Conservation (phyloP, 139 green algal genomes). For the Asterochloris sp. region DNA sequence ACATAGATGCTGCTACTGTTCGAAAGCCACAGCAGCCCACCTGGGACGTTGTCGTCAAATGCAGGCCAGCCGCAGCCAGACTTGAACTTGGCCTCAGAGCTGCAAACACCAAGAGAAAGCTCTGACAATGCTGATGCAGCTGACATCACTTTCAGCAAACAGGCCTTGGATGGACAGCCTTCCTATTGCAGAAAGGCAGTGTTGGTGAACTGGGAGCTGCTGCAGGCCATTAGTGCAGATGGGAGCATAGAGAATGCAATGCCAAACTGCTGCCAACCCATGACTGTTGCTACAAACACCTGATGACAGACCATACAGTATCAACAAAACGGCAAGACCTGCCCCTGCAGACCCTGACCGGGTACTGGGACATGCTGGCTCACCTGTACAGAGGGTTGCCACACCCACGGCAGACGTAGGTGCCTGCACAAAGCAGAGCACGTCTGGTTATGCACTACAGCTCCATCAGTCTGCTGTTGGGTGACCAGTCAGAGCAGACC, state of each 20-base stretch:
- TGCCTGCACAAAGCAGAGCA: conserved; percentile 50
- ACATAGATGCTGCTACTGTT: no score
- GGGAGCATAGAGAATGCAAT: neutral
- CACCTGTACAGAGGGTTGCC: conserved; percentile 66
- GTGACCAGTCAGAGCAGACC: no score
- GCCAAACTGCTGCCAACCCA: neutral
- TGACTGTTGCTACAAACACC: neutral
- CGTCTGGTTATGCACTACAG: no score
- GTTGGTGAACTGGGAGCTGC: neutral
- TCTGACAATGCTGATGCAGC: neutral
- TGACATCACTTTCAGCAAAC: neutral
- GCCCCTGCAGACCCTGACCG: neutral
- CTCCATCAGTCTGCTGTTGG: no score
- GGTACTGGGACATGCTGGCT: neutral
- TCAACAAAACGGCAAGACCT: no score
- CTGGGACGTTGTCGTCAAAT: conserved; percentile 75
- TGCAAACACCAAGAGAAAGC: conserved; percentile 27
- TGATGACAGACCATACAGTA: no score
- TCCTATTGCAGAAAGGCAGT: neutral
- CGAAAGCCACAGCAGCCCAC: no score
- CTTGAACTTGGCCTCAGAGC: conserved; percentile 91
- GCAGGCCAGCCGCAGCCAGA: conserved; percentile 95
- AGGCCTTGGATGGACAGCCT: neutral
- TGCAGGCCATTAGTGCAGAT: neutral
- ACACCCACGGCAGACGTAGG: conserved; percentile 85